phyloP scores from a whole-genome alignment of 768 basidiomycete genomes.

The Lactarius hengduanensis region DNA sequence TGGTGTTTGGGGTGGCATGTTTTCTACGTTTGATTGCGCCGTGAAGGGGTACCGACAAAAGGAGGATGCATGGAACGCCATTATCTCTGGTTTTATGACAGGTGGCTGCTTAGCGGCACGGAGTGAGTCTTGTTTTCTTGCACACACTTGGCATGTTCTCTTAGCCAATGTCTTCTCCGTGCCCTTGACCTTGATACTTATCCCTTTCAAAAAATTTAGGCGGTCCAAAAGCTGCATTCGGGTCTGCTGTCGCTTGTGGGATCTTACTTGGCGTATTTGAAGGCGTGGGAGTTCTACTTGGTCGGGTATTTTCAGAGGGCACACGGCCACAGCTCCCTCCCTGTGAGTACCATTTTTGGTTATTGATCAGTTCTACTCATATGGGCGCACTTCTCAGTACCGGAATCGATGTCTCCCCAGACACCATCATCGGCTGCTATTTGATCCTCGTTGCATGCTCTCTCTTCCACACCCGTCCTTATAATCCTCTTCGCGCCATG shows the following conservation, averaged over 20 bases:
- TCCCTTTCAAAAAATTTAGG: slow-evolving; percentile 45
- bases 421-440: slow-evolving; percentile 20
- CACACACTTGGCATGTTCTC: neutral
- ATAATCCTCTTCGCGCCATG: neutral
- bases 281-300: slow-evolving; percentile 91
- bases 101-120: slow-evolving; percentile 93
- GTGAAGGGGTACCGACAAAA: slow-evolving; percentile 97
- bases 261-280: slow-evolving; percentile 93
- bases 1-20: slow-evolving; percentile 96
- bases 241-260: slow-evolving; percentile 94
- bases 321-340: slow-evolving; percentile 78
- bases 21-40: slow-evolving; percentile 97
- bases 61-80: slow-evolving; percentile 99
- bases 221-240: slow-evolving; percentile 87
- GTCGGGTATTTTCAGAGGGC: slow-evolving; percentile 82
- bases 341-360: slow-evolving; percentile 46
- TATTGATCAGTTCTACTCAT: neutral
- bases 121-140: slow-evolving; percentile 56
- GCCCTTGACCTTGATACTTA: neutral
- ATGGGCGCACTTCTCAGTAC: slow-evolving; percentile 10
- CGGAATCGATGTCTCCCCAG: slow-evolving; percentile 26
- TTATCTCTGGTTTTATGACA: slow-evolving; percentile 97
- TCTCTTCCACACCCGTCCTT: neutral
- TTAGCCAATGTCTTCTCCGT: neutral
- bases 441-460: slow-evolving; percentile 5